Evolutionary conservation across 2,329 filamentous ascomycete genomes (phyloP).

Genomic region (Paracamarosporium sp.): DNA sequence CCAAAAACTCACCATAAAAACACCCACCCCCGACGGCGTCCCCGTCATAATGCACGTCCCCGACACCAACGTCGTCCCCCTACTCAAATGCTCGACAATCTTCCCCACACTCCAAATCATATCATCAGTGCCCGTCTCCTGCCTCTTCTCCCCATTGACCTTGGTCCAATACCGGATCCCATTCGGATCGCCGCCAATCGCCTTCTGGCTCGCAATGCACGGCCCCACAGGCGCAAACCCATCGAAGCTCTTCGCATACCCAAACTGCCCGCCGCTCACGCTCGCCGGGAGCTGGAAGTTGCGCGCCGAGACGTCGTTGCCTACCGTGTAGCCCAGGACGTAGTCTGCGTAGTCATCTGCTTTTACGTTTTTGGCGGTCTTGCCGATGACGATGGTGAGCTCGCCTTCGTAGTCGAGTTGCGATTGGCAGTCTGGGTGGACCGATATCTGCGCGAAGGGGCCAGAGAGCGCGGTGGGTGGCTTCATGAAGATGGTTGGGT

Average conservation of each 20-base stretch:
- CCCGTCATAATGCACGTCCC: constrained; percentile 60
- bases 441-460: constrained; percentile 36
- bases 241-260: constrained; percentile 54
- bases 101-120: constrained; percentile 55
- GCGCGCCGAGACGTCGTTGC: constrained; percentile 69
- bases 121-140: constrained; percentile 52
- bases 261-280: constrained; percentile 46
- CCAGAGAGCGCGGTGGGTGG: constrained; percentile 43
- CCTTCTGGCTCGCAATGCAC: constrained; percentile 40
- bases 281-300: constrained; percentile 54
- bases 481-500: constrained; percentile 46
- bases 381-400: constrained; percentile 42
- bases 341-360: constrained; percentile 65
- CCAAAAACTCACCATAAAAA: constrained; percentile 38
- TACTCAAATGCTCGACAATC: constrained; percentile 53
- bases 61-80: constrained; percentile 54
- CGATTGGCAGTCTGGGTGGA: constrained; percentile 39
- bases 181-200: constrained; percentile 41
- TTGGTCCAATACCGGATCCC: constrained; percentile 45
- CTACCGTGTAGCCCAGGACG: constrained; percentile 68
- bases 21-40: constrained; percentile 51
- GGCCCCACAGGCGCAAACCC: constrained; percentile 54
- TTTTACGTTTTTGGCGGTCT: constrained; percentile 46
- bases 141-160: constrained; percentile 54
- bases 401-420: constrained; percentile 48